Percentiles rank a stretch among this genome's conserved stretches.
phyloP scores from a whole-genome alignment of 495 filamentous ascomycete genomes.

The Cercophora samala region DNA sequence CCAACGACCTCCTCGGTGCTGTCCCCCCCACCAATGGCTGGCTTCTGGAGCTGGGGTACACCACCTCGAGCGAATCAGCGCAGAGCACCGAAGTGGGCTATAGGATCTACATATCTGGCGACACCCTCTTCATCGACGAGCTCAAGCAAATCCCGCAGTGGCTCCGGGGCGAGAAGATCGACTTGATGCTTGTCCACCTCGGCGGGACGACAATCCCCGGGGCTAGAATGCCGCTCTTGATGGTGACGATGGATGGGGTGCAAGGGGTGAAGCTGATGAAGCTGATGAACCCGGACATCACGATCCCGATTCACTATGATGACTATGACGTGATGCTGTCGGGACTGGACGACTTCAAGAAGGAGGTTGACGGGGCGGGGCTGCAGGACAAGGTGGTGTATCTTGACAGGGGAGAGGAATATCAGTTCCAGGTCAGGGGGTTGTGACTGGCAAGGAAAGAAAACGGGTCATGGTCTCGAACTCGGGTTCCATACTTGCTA shows the following conservation, averaged over 20 bases:
- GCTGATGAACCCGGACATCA: constrained; percentile 59
- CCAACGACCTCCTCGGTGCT: constrained; percentile 58
- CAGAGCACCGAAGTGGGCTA: constrained; percentile 50
- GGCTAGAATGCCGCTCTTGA: constrained; percentile 54
- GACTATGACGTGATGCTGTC: constrained; percentile 64
- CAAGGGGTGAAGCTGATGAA: constrained; percentile 60
- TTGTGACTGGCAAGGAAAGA: background rate
- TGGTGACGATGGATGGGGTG: constrained; percentile 71
- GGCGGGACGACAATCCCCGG: constrained; percentile 65
- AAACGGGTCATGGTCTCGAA: background rate
- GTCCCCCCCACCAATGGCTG: constrained; percentile 73
- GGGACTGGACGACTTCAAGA: constrained; percentile 58
- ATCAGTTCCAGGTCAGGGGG: constrained; percentile 48
- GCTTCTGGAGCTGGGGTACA: constrained; percentile 63
- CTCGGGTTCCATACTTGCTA: background rate
- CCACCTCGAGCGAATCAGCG: constrained; percentile 7
- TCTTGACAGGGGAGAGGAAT: constrained; percentile 60
- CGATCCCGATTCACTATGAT: constrained; percentile 68
- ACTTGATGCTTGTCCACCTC: constrained; percentile 67
- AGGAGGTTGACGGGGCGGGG: constrained; percentile 51
- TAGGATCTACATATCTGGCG: constrained; percentile 69
- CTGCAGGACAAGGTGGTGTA: constrained; percentile 55
- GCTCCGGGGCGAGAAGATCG: constrained; percentile 48
- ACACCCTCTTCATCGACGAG: constrained; percentile 65
- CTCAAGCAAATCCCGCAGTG: constrained; percentile 55